Evolutionary conservation across 1,284 basidiomycete species (phyloP), one percentile per base, ranked within the genome.

Genomic region (Grifola frondosa): DNA sequence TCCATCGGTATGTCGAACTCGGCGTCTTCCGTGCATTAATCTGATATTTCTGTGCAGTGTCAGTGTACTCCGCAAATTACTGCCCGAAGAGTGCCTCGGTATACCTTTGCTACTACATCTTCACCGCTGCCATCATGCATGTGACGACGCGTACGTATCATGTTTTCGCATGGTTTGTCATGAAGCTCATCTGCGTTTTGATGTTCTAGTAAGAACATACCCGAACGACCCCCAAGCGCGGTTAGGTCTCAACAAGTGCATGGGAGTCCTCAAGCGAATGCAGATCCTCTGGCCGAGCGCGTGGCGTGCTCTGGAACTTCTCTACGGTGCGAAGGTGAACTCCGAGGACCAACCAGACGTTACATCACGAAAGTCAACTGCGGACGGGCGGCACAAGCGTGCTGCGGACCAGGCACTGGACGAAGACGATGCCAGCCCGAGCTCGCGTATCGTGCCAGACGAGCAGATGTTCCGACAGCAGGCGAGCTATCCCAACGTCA

Each of bases 101-200:
- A 2, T 91, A 90, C 61, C 65, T 91, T 34, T 84, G 79, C 50
- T 93, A 90, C 58, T 90, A 90, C 53, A 70, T 91, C 19, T 93
- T 92, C 67, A 84, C 81, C 7, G 89, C 89, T 16, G 80, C 81
- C 46, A 82, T 92, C 49, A 90, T 90, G 82, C 89, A 91, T 58
- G 78, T 87, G 37, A 80, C 79, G 1, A 80, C 71, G 25, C 63
- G 87, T 88, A 45, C 42, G 71, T 65, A 7, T 34, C 43, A 16
- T 33, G 6, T 46, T 15, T 16, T 28, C 21, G 28, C 24, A 17
- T 19, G 31, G 15, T 34, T 3, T 4, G 28, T 41, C 52, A 42
- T 48, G 29, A 54, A 19, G 68, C 65, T 49, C 28, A 39, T 25
- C 10, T 39, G 28, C 32, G 16, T 35, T 33, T 12, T 21, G 15